phyloP scores from a whole-genome alignment of 257 asterid species.

The Salvia hispanica region DNA sequence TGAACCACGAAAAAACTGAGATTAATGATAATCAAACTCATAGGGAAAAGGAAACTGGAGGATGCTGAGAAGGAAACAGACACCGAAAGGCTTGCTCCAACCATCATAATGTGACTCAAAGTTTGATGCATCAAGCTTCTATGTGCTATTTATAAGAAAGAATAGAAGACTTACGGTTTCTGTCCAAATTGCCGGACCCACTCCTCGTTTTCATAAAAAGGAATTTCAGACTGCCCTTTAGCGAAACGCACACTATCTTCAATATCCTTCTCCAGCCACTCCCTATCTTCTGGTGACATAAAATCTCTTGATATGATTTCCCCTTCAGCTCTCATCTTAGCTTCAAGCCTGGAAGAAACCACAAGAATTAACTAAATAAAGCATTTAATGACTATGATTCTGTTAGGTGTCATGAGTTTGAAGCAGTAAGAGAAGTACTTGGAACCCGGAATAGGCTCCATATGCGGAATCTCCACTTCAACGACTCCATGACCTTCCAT shows the following conservation, averaged over 20 bases:
- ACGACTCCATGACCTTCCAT: slow-evolving; percentile 99
- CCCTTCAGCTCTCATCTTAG: slow-evolving; percentile 92
- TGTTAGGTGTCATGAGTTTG: slow-evolving; percentile 5
- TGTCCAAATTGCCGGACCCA: slow-evolving; percentile 74
- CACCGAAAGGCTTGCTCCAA: not conserved
- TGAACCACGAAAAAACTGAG: not conserved
- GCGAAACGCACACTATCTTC: slow-evolving; percentile 74
- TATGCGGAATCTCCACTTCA: slow-evolving; percentile 89
- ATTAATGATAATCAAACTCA: not conserved
- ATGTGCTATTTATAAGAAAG: not conserved
- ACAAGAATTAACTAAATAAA: slow-evolving; percentile 25
- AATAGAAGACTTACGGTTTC: slow-evolving; percentile 73
- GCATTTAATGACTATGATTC: slow-evolving; percentile 18
- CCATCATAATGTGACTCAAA: not conserved
- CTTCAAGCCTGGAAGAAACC: slow-evolving; percentile 71
- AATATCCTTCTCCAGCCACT: slow-evolving; percentile 97
- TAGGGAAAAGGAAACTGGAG: slow-evolving; percentile 5
- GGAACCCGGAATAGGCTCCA: slow-evolving; percentile 91
- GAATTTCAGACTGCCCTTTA: slow-evolving; percentile 62
- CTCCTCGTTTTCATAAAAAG: slow-evolving; percentile 78
- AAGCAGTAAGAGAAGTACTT: slow-evolving; percentile 52
- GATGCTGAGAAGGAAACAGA: slow-evolving; percentile 5
- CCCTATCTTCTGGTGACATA: slow-evolving; percentile 91
- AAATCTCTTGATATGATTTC: slow-evolving; percentile 74
- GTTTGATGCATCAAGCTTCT: slow-evolving; percentile 18